phyloP scores from a whole-genome alignment of 805 yeast genomes.

The Yarrowia sp. region DNA sequence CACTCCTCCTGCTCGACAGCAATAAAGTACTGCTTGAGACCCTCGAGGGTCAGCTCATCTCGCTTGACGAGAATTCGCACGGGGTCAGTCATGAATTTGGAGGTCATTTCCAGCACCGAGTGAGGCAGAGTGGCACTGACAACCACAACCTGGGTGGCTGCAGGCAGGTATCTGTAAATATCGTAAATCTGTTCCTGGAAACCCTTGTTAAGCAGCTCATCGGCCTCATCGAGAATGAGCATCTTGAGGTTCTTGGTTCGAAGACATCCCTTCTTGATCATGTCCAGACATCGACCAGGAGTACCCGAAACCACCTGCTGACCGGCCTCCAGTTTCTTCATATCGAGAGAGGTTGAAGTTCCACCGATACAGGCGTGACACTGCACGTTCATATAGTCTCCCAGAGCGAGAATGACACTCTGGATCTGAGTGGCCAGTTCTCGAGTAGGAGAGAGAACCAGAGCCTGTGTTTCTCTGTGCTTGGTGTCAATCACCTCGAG shows the following conservation, averaged over 20 bases:
- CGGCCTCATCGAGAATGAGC: conserved; percentile 98
- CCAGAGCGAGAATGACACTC: conserved; percentile 87
- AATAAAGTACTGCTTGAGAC: conserved; percentile 89
- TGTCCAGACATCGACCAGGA: conserved; percentile 96
- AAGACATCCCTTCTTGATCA: conserved; percentile 89
- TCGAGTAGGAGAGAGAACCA: conserved; percentile 95
- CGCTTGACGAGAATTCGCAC: conserved; percentile 92
- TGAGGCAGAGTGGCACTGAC: conserved; percentile 94
- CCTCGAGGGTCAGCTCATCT: conserved; percentile 95
- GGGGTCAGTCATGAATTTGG: conserved; percentile 93
- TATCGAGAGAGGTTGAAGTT: conserved; percentile 86
- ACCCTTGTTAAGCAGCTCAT: conserved; percentile 92
- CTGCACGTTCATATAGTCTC: conserved; percentile 85
- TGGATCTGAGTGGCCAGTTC: conserved; percentile 97
- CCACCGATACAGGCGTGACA: conserved; percentile 99
- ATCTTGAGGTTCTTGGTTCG: conserved; percentile 84
- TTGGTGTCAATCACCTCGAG: conserved; percentile 69
- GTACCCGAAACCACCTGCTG: conserved; percentile 97
- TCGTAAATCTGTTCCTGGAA: conserved; percentile 96
- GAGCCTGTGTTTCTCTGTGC: conserved; percentile 82
- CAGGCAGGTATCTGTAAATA: conserved; percentile 86
- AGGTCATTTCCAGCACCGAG: conserved; percentile 89
- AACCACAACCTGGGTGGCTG: conserved; percentile 90
- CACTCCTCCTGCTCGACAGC: conserved; percentile 91
- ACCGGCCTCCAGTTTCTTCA: conserved; percentile 80